These are phyloP conservation scores for Tolypocladium cylindrosporum DNA, from an alignment of 2,329 filamentous ascomycete species.

Conservation along the genomic window DNA sequence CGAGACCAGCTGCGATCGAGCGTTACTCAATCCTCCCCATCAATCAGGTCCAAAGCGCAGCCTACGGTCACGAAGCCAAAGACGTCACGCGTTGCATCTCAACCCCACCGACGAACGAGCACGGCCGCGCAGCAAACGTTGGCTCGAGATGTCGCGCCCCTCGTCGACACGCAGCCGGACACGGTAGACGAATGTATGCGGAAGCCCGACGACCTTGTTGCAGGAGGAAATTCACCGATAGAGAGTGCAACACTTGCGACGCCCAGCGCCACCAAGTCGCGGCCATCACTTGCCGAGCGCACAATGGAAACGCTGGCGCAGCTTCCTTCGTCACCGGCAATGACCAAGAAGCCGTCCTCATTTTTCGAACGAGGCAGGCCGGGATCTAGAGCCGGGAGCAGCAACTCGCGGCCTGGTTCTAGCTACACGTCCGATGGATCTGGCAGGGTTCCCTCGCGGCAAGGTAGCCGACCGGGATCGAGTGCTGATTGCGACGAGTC, in stretches of 20 bases:
- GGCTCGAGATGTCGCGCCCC: not conserved
- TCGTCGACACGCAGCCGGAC: not conserved
- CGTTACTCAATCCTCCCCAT: constrained; percentile 4
- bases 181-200: not conserved
- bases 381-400: constrained; percentile 33
- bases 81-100: constrained; percentile 3
- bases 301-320: constrained; percentile 77
- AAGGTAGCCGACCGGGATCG: constrained; percentile 44
- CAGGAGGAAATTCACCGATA: not conserved
- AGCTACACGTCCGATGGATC: constrained; percentile 54
- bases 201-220: constrained; percentile 9
- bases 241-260: constrained; percentile 4
- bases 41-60: constrained; percentile 5
- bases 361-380: constrained; percentile 63
- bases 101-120: constrained; percentile 4
- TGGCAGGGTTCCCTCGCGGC: constrained; percentile 37
- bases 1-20: constrained; percentile 11
- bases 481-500: constrained; percentile 37
- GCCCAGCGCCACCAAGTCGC: constrained; percentile 14
- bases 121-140: not conserved
- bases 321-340: constrained; percentile 66
- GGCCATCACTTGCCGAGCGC: constrained; percentile 65
- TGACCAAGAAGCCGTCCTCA: constrained; percentile 55
- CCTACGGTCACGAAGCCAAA: constrained; percentile 9
- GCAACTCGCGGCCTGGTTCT: constrained; percentile 41